Conservation (phyloP, 2,329 filamentous ascomycete genomes). For the Colletotrichum chrysophilum region DNA sequence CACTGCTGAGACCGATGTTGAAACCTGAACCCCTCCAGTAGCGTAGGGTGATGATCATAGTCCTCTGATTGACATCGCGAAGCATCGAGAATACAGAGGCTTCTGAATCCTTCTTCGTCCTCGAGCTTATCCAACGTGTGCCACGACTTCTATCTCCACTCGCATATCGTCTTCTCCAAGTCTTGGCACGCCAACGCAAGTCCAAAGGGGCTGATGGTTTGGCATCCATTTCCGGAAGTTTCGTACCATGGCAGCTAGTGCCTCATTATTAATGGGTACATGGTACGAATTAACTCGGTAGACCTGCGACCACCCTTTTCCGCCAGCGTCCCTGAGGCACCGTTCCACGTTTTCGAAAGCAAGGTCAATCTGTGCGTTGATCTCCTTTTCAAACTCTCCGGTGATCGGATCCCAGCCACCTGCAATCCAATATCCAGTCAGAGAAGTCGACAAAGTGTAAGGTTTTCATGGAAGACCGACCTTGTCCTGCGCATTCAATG, state of each 20-base stretch:
- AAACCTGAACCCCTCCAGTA: no score
- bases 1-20: no score
- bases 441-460: not conserved
- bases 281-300: not conserved
- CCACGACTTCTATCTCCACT: not conserved
- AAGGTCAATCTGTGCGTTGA: not conserved
- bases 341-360: not conserved
- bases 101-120: not conserved
- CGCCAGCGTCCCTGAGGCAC: not conserved
- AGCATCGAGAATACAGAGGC: not conserved
- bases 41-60: no score
- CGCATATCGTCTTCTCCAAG: not conserved
- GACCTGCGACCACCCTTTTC: not conserved
- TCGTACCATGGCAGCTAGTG: not conserved
- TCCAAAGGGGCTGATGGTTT: not conserved
- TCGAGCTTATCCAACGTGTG: not conserved
- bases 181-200: not conserved
- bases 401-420: not conserved
- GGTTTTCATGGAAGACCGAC: not conserved
- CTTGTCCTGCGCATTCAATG: not conserved
- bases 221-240: not conserved
- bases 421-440: not conserved
- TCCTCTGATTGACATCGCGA: no score
- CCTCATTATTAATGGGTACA: not conserved
- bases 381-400: not conserved